These are phyloP conservation scores for Tagetes erecta DNA, from an alignment of 129 eudicot genomes.

Conservation along the genomic window DNA sequence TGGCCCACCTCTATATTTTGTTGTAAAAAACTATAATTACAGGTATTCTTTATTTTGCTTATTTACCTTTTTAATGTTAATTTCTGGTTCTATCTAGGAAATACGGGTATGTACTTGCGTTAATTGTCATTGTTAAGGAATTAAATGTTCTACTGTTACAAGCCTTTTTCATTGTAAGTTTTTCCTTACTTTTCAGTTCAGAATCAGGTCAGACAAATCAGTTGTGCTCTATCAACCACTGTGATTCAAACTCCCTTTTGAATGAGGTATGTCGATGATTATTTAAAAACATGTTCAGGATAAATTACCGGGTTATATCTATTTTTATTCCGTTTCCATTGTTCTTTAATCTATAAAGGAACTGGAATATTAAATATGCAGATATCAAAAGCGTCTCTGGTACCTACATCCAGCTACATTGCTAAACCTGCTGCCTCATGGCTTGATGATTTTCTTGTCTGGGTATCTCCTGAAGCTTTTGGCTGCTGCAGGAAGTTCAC, in stretches of 20 bases:
- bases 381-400: slow-evolving; percentile 66
- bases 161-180: slow-evolving; percentile 24
- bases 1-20: slow-evolving; percentile 95
- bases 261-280: slow-evolving; percentile 63
- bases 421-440: slow-evolving; percentile 99
- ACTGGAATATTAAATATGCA: background rate
- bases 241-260: slow-evolving; percentile 85
- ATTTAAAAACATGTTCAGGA: background rate
- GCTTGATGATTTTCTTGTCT: slow-evolving; percentile 98
- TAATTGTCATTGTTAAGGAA: background rate
- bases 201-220: slow-evolving; percentile 89
- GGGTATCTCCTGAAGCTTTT: slow-evolving; percentile 99
- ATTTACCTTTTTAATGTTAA: background rate
- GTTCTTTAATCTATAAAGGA: background rate
- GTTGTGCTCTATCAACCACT: slow-evolving; percentile 89
- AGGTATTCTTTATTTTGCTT: slow-evolving; percentile 36
- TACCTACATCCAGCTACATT: slow-evolving; percentile 81
- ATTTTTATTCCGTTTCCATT: background rate
- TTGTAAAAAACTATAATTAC: slow-evolving; percentile 83
- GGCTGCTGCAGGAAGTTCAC: slow-evolving; percentile 98
- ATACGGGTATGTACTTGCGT: background rate
- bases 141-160: slow-evolving; percentile 1
- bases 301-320: background rate
- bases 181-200: slow-evolving; percentile 52
- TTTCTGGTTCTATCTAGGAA: slow-evolving; percentile 1